These are phyloP conservation scores for Arthrobotrys iridis DNA, from an alignment of 2,329 filamentous ascomycete species.

Conservation along the genomic window DNA sequence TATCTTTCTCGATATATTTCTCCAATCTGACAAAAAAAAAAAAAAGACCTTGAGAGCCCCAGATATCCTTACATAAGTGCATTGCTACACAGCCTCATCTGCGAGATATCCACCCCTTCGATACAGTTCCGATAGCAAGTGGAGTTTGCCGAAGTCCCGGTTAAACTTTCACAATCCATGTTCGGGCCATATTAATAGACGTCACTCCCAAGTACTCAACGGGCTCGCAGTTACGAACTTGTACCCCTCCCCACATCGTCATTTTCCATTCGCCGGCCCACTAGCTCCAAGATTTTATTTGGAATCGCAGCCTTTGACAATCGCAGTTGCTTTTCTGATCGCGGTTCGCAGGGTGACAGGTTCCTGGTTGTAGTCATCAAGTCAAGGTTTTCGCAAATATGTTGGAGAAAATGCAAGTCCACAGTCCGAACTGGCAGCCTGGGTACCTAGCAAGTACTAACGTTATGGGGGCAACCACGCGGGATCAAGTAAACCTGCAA, in stretches of 20 bases:
- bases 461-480: not conserved
- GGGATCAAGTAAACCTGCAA: not conserved
- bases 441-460: constrained; percentile 5
- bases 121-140: not conserved
- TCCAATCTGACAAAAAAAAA: too few relatives aligned
- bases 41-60: too few relatives aligned
- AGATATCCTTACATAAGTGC: not conserved
- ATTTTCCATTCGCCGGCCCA: too few relatives aligned
- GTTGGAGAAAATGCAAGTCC: not conserved
- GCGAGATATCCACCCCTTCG: too few relatives aligned
- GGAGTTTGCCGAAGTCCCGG: not conserved
- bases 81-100: not conserved
- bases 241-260: not conserved
- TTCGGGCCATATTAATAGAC: too few relatives aligned
- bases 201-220: not conserved
- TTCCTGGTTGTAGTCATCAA: not conserved
- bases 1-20: not conserved
- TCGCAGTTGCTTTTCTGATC: constrained; percentile 6
- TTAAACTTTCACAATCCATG: too few relatives aligned
- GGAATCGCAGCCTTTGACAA: constrained; percentile 5
- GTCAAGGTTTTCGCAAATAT: not conserved
- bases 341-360: not conserved
- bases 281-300: not conserved
- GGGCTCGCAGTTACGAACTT: not conserved
- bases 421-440: not conserved